Evolutionary conservation across 2,329 filamentous ascomycete species (phyloP), one percentile per base, ranked within the genome.

Genomic region (Aspergillus glaucus): DNA sequence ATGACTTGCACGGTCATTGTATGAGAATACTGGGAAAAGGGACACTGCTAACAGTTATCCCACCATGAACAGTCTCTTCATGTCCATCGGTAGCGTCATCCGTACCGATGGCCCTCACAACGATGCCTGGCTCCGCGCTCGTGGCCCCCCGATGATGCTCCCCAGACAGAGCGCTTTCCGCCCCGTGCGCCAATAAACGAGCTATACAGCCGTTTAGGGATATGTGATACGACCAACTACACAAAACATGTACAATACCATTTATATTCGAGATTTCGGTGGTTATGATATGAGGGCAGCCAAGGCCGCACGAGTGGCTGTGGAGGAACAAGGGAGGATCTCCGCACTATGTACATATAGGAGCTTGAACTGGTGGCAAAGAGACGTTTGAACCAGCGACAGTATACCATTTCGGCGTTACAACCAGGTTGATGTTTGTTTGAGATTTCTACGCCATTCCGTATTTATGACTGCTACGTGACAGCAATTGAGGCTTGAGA

Each of bases 41-140:
- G 1, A 14, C 15, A 19, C 10, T 50, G 26, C 48, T 52, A 42
- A 37, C 7, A 7, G 34, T n/a, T 41, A 28, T 32, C 14, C 24
- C 4, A 14, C 48, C 50, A 30, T 4, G 19, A 14, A 44, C 57
- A 84, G 80, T 47, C 96, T 97, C 75, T 98, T 98, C 79, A 98
- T 98, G 93, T 92, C 88, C 50, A 95, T 98, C 60, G 93, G 93
- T 59, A 95, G 89, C 61, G 91, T 95, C 41, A 96, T 98, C 63
- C 87, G 93, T 65, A 91, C 89, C 51, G 93, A 98, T 61, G 84
- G 88, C 56, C 88, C 88, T 40, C 84, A 86, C 34, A 84, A 87
- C 61, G 77, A 85, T 50, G 82, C 87, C 50, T 95, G 92, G 74
- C 80, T 82, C 58, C 81, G 82, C 67, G 84, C 87, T 45, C 83